phyloP scores from a whole-genome alignment of 1,284 basidiomycete species.

The Anthracocystis panici-leucophaei region DNA sequence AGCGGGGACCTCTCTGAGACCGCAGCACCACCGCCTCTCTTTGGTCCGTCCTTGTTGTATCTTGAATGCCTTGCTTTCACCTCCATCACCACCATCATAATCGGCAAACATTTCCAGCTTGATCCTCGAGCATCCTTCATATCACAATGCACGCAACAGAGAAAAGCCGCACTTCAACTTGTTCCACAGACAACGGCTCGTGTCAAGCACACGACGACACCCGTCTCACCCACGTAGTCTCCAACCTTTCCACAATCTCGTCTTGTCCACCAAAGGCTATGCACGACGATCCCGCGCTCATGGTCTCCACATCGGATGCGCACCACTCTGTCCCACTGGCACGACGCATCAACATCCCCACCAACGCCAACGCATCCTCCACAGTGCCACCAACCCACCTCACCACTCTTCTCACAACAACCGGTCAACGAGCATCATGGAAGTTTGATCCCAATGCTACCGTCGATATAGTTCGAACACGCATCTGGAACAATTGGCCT shows the following conservation, averaged over 20 bases:
- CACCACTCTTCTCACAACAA: conserved; percentile 39
- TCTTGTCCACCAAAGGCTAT: conserved; percentile 20
- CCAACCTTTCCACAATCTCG: conserved; percentile 23
- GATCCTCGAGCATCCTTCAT: too few species aligned
- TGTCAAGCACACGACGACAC: conserved; percentile 19
- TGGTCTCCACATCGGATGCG: conserved; percentile 18
- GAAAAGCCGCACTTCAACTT: conserved; percentile 30
- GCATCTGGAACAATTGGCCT: conserved; percentile 42
- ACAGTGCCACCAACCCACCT: conserved; percentile 26
- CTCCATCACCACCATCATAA: conserved; percentile 1
- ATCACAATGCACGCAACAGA: conserved; percentile 30
- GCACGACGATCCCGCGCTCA: conserved; percentile 3
- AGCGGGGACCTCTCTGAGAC: too few species aligned
- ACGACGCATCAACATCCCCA: neutral
- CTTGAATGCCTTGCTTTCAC: neutral
- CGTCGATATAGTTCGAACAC: conserved; percentile 23
- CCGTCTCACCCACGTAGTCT: conserved; percentile 21
- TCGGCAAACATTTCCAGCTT: neutral
- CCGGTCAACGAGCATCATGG: conserved; percentile 37
- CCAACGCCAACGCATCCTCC: neutral
- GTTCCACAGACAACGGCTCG: conserved; percentile 39
- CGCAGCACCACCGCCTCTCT: too few species aligned
- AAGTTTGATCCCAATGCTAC: conserved; percentile 27
- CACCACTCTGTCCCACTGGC: neutral
- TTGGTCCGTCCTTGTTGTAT: neutral